Evolutionary conservation across 768 basidiomycete genomes (phyloP).

Genomic region (Leccinellum luteum): DNA sequence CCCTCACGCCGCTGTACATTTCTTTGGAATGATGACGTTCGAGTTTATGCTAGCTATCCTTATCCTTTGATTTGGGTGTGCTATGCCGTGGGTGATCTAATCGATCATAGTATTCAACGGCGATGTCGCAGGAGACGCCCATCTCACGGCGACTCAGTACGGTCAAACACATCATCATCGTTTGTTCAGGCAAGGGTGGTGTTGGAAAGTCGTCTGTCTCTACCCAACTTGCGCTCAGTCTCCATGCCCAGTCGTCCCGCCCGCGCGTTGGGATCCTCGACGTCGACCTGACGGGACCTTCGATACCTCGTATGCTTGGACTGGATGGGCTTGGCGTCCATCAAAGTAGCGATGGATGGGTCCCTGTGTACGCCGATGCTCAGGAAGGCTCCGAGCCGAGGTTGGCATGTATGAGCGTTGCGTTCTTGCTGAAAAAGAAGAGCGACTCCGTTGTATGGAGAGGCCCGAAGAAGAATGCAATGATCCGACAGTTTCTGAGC

Average conservation of each 20-base stretch:
- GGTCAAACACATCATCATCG: constrained; percentile 86
- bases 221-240: constrained; percentile 85
- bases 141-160: constrained; percentile 67
- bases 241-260: constrained; percentile 65
- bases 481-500: constrained; percentile 93
- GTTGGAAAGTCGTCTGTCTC: constrained; percentile 98
- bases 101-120: not conserved
- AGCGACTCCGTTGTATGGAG: constrained; percentile 97
- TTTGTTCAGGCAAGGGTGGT: constrained; percentile 95
- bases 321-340: constrained; percentile 85
- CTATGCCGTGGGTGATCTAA: not conserved
- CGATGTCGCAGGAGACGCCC: constrained; percentile 47
- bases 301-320: constrained; percentile 93
- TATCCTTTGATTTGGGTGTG: too few species aligned
- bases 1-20: not conserved
- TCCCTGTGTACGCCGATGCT: constrained; percentile 90
- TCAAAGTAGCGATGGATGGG: constrained; percentile 95
- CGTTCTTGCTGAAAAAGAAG: constrained; percentile 86
- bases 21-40: not conserved
- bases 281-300: constrained; percentile 91
- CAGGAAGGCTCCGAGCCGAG: constrained; percentile 53
- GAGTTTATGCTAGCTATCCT: not conserved
- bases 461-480: constrained; percentile 97
- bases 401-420: constrained; percentile 94
- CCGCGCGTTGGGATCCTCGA: constrained; percentile 87